Conservation (phyloP, 2,329 filamentous ascomycete genomes). For the Dendryphion nanum region DNA sequence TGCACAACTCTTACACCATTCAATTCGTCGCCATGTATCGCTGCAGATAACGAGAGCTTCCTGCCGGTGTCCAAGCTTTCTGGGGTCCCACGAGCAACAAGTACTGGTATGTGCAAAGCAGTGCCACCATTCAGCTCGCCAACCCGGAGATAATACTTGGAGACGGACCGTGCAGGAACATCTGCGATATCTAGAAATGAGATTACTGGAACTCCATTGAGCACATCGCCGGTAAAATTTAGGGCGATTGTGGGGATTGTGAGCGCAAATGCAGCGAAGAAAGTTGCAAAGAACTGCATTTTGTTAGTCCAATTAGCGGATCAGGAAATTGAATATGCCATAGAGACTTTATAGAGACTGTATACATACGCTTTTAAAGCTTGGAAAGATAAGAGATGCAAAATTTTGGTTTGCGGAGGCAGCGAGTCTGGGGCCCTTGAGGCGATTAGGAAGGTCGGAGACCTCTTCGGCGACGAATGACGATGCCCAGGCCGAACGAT, state of each 20-base stretch:
- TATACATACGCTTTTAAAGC: too few species aligned
- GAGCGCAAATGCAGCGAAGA: background rate
- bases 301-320: too few species aligned
- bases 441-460: too few species aligned
- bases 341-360: too few species aligned
- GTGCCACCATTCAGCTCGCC: slow-evolving; percentile 40
- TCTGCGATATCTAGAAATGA: slow-evolving; percentile 35
- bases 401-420: too few species aligned
- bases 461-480: too few species aligned
- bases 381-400: too few species aligned
- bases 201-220: slow-evolving; percentile 32
- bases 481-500: too few species aligned
- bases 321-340: too few species aligned
- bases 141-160: slow-evolving; percentile 38
- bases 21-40: slow-evolving; percentile 41
- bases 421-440: too few species aligned
- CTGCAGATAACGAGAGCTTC: slow-evolving; percentile 38
- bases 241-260: slow-evolving; percentile 10
- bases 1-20: slow-evolving; percentile 40
- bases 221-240: slow-evolving; percentile 32
- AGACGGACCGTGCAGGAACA: slow-evolving; percentile 35
- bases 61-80: slow-evolving; percentile 36
- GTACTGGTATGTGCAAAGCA: slow-evolving; percentile 37
- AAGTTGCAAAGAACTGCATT: background rate
- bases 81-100: slow-evolving; percentile 38